Percentiles rank a stretch among this genome's conserved stretches.
Evolutionary conservation across 345 rosid species (phyloP).

Genomic region (Bretschneidera sinensis): DNA sequence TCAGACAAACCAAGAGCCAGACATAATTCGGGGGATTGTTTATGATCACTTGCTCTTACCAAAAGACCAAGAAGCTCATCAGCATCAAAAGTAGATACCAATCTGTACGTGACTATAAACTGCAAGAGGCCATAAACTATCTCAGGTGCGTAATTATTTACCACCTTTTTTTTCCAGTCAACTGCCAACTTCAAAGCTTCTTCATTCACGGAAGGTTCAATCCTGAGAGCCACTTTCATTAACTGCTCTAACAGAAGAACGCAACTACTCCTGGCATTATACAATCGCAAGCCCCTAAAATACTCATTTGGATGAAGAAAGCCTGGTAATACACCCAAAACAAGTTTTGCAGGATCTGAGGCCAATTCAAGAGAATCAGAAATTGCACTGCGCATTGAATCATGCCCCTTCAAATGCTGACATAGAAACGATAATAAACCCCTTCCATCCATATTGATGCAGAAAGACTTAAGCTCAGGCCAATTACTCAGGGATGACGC

Average conservation of each 20-base stretch:
- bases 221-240: neutral
- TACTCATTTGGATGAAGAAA: neutral
- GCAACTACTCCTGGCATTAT: neutral
- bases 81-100: slow-evolving; percentile 24
- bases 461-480: slow-evolving; percentile 1
- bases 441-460: neutral
- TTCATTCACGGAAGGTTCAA: slow-evolving; percentile 2
- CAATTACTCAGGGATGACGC: neutral
- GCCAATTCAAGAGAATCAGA: slow-evolving; percentile 17
- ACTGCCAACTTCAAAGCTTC: slow-evolving; percentile 26
- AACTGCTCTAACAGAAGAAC: neutral
- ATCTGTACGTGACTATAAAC: slow-evolving; percentile 24
- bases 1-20: slow-evolving; percentile 21
- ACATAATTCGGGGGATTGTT: neutral
- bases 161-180: slow-evolving; percentile 33
- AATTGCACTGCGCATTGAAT: slow-evolving; percentile 9
- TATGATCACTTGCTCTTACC: slow-evolving; percentile 6
- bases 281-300: neutral
- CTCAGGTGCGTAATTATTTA: neutral
- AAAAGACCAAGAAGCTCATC: slow-evolving; percentile 25
- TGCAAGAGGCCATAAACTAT: slow-evolving; percentile 22
- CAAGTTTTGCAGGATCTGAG: slow-evolving; percentile 29
- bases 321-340: slow-evolving; percentile 23
- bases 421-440: neutral
- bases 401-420: slow-evolving; percentile 20